These are phyloP conservation scores for Somion occarium DNA, from an alignment of 1,284 basidiomycete species.

Conservation along the genomic window DNA sequence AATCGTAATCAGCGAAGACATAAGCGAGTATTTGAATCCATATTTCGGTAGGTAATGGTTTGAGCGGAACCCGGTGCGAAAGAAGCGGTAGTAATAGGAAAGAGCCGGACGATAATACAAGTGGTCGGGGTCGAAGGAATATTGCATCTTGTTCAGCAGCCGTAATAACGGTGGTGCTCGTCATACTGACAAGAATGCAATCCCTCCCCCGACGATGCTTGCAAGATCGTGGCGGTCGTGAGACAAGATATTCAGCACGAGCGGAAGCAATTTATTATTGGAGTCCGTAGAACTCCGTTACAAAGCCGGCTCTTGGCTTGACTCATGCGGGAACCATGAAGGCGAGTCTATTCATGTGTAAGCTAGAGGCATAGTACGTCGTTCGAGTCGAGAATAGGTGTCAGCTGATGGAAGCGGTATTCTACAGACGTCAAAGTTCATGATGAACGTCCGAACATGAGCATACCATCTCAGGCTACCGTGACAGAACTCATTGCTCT, in stretches of 20 bases:
- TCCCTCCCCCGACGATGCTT: background rate
- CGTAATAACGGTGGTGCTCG: background rate
- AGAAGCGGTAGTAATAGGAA: slow-evolving; percentile 67
- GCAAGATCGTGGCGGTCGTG: background rate
- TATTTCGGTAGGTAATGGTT: slow-evolving; percentile 62
- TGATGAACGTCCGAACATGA: no score
- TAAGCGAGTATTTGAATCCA: slow-evolving; percentile 62
- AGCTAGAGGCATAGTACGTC: no score
- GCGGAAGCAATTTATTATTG: background rate
- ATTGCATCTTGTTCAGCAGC: slow-evolving; percentile 13
- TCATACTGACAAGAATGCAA: background rate
- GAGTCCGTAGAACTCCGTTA: background rate
- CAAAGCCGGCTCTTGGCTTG: no score
- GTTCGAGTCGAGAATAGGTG: no score
- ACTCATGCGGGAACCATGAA: no score
- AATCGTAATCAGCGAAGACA: slow-evolving; percentile 33
- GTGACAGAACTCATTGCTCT: no score
- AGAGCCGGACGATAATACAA: slow-evolving; percentile 42
- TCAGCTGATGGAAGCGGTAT: no score
- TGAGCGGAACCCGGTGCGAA: slow-evolving; percentile 42
- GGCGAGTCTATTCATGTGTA: no score
- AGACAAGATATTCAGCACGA: background rate
- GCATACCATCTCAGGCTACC: no score
- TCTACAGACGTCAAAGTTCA: no score
- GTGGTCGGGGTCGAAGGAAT: slow-evolving; percentile 36